A percentile compares a stretch with the other conserved stretches of the same genome.
These are phyloP conservation scores for Phascolomyces articulosus DNA, from an alignment of 371 early-diverging fungal species.

Conservation along the genomic window DNA sequence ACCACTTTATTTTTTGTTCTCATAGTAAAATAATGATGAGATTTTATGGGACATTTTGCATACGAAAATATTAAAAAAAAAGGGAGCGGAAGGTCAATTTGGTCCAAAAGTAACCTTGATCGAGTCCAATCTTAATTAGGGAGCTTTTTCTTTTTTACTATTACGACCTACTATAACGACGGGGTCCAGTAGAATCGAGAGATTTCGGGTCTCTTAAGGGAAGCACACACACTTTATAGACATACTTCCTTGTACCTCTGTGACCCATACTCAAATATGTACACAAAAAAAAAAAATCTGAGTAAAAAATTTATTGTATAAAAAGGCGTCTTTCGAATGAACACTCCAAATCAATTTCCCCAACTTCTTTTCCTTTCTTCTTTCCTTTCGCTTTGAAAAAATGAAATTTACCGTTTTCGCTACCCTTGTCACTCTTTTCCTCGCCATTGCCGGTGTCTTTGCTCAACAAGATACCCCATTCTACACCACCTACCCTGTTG, in stretches of 20 bases:
- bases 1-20: no score
- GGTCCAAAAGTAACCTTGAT: neutral
- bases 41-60: no score
- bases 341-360: neutral
- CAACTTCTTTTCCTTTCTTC: neutral
- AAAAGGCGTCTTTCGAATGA: no score
- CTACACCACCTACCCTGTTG: slow-evolving; percentile 16
- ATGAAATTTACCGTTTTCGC: slow-evolving; percentile 3
- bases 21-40: no score
- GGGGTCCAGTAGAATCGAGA: neutral
- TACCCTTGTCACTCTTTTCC: slow-evolving; percentile 8
- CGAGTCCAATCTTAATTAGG: slow-evolving; percentile 3
- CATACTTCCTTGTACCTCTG: no score
- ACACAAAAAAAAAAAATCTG: neutral
- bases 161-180: no score
- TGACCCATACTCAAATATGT: no score
- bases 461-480: slow-evolving; percentile 12
- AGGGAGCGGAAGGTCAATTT: neutral
- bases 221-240: no score
- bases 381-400: neutral
- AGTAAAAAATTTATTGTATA: neutral
- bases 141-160: no score
- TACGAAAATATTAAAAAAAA: neutral
- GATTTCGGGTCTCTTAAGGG: neutral
- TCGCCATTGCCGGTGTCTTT: slow-evolving; percentile 6